A percentile compares a stretch with the other conserved stretches of the same genome.
phyloP scores from a whole-genome alignment of 345 rosid genomes.

The Geranium rotundifolium region DNA sequence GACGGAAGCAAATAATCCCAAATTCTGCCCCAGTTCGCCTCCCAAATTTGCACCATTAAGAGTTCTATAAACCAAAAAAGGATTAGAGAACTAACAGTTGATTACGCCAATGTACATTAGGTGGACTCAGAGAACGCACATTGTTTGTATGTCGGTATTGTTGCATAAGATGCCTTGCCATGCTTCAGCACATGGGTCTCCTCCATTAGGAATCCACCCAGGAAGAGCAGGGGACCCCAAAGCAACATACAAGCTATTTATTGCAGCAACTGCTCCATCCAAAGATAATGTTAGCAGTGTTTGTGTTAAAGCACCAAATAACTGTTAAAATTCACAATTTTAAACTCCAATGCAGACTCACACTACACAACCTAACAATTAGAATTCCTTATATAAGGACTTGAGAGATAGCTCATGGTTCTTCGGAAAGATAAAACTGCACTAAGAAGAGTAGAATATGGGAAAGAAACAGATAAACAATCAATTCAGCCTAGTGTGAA shows the following conservation, averaged over 20 bases:
- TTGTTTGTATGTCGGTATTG: conserved; percentile 42
- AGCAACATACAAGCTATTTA: conserved; percentile 57
- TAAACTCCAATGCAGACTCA: conserved; percentile 1
- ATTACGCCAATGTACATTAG: background rate
- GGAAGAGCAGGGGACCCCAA: conserved; percentile 82
- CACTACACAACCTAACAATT: background rate
- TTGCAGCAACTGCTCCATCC: conserved; percentile 66
- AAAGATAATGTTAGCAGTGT: conserved; percentile 25
- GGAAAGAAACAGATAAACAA: background rate
- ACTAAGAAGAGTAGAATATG: too few relatives aligned
- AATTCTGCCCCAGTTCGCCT: conserved; percentile 74
- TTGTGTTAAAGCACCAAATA: conserved; percentile 12
- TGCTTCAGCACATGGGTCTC: conserved; percentile 88
- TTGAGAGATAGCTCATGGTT: background rate
- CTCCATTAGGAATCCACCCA: conserved; percentile 84
- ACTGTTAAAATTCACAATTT: background rate
- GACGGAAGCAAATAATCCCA: conserved; percentile 58
- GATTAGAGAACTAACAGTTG: conserved; percentile 2
- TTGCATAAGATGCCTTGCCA: conserved; percentile 91
- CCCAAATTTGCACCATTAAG: conserved; percentile 86
- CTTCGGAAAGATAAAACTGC: background rate
- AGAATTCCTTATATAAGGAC: too few relatives aligned
- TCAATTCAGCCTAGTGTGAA: background rate
- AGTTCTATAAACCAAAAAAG: conserved; percentile 30
- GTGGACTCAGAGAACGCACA: conserved; percentile 26